These are phyloP conservation scores for Zymoseptoria passerinii DNA, from an alignment of 2,329 filamentous ascomycete genomes.

Conservation along the genomic window DNA sequence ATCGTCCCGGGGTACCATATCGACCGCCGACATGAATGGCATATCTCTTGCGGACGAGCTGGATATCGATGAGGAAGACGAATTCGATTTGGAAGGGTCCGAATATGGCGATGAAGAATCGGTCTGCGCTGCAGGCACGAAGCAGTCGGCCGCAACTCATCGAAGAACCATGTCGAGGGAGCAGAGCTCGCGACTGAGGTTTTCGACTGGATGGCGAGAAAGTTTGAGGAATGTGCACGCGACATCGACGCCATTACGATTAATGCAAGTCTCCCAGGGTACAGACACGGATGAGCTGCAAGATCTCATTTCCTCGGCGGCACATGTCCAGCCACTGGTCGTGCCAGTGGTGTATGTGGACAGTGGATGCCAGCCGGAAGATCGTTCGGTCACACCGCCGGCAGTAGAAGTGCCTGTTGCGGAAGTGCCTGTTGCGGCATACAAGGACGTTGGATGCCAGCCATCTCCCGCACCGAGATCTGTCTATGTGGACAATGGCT, in stretches of 20 bases:
- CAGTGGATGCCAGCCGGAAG: constrained; percentile 1
- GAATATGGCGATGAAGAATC: constrained; percentile 61
- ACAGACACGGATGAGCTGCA: constrained; percentile 8
- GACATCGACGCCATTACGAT: background rate
- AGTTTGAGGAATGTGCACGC: background rate
- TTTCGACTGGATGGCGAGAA: background rate
- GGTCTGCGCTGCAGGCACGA: constrained; percentile 35
- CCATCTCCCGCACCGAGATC: constrained; percentile 22
- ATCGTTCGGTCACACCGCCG: constrained; percentile 16
- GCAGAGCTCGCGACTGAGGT: constrained; percentile 4
- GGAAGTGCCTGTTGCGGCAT: constrained; percentile 5
- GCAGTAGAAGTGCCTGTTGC: constrained; percentile 1
- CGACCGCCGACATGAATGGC: constrained; percentile 45
- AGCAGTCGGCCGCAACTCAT: constrained; percentile 26
- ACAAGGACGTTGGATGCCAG: background rate
- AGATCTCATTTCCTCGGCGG: background rate
- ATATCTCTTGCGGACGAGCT: constrained; percentile 78
- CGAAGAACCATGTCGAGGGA: constrained; percentile 6
- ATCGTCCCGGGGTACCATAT: constrained; percentile 20
- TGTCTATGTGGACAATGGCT: constrained; percentile 63
- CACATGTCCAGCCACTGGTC: background rate
- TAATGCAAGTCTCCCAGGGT: background rate
- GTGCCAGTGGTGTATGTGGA: background rate
- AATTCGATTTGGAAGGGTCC: constrained; percentile 42
- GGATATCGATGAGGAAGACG: constrained; percentile 72